Evolutionary conservation across 129 eudicot species (phyloP).

Genomic region (Saussurea involucrata): DNA sequence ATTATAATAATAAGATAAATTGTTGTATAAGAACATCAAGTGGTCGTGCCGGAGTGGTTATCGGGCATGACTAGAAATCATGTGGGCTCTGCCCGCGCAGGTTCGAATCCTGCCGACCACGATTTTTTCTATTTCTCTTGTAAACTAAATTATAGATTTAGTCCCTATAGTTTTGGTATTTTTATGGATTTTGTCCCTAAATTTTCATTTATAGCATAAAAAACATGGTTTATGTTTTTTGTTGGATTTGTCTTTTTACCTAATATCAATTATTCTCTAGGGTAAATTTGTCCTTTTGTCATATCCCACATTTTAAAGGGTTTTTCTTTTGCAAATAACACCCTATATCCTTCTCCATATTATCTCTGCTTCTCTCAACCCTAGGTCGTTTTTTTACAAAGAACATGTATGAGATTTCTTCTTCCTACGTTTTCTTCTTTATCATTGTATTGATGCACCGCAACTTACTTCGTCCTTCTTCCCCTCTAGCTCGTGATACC

Average conservation of each 20-base stretch:
- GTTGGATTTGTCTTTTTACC: neutral
- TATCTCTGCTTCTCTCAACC: too few relatives aligned
- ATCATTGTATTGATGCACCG: too few relatives aligned
- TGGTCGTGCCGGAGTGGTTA: constrained; percentile 99
- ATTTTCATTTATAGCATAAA: neutral
- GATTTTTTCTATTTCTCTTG: neutral
- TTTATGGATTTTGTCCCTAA: too few relatives aligned
- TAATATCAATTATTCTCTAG: neutral
- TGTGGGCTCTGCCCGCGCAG: constrained; percentile 99
- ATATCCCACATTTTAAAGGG: neutral
- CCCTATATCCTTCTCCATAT: too few relatives aligned
- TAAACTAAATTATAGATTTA: too few relatives aligned
- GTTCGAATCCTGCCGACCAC: constrained; percentile 99
- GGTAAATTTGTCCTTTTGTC: neutral
- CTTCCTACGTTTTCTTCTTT: too few relatives aligned
- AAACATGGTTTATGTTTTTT: neutral
- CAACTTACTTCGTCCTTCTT: too few relatives aligned
- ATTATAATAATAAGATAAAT: neutral
- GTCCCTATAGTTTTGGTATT: neutral
- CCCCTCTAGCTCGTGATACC: too few relatives aligned
- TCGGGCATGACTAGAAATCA: constrained; percentile 99
- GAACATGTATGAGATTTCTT: too few relatives aligned
- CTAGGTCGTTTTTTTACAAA: too few relatives aligned
- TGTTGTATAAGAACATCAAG: neutral
- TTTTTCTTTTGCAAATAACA: too few relatives aligned